Evolutionary conservation across 2,329 filamentous ascomycete species (phyloP), one percentile per base, ranked within the genome.

Genomic region (Cercospora sp.): DNA sequence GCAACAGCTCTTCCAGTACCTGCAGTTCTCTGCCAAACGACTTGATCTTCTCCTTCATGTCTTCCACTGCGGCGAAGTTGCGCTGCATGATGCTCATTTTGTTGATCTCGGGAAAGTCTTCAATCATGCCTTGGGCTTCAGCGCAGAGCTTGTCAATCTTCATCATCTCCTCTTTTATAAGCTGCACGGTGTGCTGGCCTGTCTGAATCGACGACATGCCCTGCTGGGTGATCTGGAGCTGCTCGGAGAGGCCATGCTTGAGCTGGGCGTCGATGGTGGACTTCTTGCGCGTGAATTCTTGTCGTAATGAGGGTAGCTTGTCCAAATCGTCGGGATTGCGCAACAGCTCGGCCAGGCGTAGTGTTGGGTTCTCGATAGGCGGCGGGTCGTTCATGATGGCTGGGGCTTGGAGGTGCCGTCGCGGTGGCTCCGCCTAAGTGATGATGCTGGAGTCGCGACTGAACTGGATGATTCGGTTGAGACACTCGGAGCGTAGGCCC

Each of bases 141-240:
- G 94, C 93, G 83, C 95, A 99, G 72, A 99, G 88, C 82, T 92
- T 93, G 83, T 99, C 95, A 76, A 99, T 98, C 82, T 94, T 96
- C 85, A 96, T 93, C 88, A 99, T 95, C 83, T 99, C 95, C 73
- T 98, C 94, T 81, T 97, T 97, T 82, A 97, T 97, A 75, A 91
- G 88, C 78, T 92, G 91, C 40, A 99, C 92, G 69, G 92, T 92
- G 80, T 94, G 91, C 81, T 98, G 94, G 66, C 94, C 94, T 78
- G 97, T 93, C 55, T 88, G 89, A 72, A 99, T 90, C 70, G 91
- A 91, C 72, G 84, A 90, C 89, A 99, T 97, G 79, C 95, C 95
- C 73, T 91, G 88, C 82, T 98, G 94, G 10, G 95, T 97, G 65
- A 94, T 91, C 82, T 97, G 92, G 67, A 99, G 87, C 85, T 99